Percentiles rank a stretch among this genome's conserved stretches.
Evolutionary conservation across 768 basidiomycete species (phyloP).

Genomic region (Trametes cingulata): DNA sequence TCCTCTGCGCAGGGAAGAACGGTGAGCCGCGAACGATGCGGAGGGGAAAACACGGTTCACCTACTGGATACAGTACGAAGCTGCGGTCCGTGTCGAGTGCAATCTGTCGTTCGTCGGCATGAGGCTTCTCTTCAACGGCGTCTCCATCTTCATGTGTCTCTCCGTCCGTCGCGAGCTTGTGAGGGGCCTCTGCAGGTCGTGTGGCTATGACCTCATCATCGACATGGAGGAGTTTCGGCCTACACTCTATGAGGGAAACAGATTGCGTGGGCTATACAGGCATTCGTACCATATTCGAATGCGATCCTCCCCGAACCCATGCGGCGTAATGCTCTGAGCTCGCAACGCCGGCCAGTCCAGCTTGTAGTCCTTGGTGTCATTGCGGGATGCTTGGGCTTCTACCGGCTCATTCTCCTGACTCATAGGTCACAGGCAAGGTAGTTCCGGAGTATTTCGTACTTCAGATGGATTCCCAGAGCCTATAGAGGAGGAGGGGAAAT

Average conservation of each 20-base stretch:
- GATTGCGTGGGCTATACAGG: too few species aligned
- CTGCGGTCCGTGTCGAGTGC: slow-evolving; percentile 87
- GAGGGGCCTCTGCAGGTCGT: background rate
- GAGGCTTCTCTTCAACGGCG: slow-evolving; percentile 28
- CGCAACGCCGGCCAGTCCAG: slow-evolving; percentile 51
- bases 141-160: too few species aligned
- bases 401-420: background rate
- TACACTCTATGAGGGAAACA: slow-evolving; percentile 27
- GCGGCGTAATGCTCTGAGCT: slow-evolving; percentile 49
- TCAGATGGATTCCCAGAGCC: too few species aligned
- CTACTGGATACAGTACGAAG: slow-evolving; percentile 91
- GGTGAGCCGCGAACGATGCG: slow-evolving; percentile 7
- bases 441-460: too few species aligned
- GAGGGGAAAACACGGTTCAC: slow-evolving; percentile 43
- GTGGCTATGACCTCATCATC: slow-evolving; percentile 18
- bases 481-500: too few species aligned
- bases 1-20: slow-evolving; percentile 25
- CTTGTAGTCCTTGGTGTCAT: background rate
- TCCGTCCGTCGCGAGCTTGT: too few species aligned
- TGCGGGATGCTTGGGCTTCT: background rate
- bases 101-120: slow-evolving; percentile 86
- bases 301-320: slow-evolving; percentile 66
- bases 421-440: background rate
- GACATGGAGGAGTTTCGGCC: slow-evolving; percentile 40
- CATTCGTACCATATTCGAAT: slow-evolving; percentile 51